Evolutionary conservation across 129 eudicot genomes (phyloP), one percentile per base, ranked within the genome.

Genomic region (Heracleum sosnowskyi): DNA sequence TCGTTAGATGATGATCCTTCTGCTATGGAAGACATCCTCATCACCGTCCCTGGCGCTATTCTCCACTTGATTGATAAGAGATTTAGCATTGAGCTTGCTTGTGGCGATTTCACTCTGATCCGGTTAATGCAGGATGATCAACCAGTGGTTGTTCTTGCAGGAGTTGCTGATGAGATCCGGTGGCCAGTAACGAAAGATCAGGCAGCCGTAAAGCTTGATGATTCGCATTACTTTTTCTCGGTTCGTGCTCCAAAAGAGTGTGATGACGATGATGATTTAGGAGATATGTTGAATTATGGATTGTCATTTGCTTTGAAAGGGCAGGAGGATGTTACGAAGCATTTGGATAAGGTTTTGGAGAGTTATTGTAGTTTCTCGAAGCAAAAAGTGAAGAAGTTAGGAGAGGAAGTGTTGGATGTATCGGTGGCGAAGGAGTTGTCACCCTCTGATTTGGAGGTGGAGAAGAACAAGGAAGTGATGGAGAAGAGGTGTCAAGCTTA

Each of bases 41-140:
- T 91, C 70, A 72, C 88, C 28, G 78, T 94, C 69, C 94, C 97
- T 16, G 97, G 96, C 33, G 90, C 96, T 8, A 82, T 88, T 41
- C 81, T 95, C 53, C 93, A 95, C 74, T 72, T 95, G 57, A 95
- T 95, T 81, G 98, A 95, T 76, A 86, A 75, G 57, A 73, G 88
- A 24, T 83, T 84, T 85, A 88, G 92, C 77, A 89, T 95, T 22
- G 92, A 90, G 83, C 93, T 95, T 10, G 90, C 93, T 0, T 71
- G 77, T 37, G 98, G 98, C n/a, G 83, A 88, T 73, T 83, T 91
- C 87, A 76, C 83, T 5, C 73, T 95, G 49, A 22, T 77, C 53
- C 82, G 85, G 57, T 81, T 95, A 28, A 83, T 81, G 2, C 96
- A 95, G 76, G 97, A 88, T 5, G 75, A 83, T 31, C 83, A 86